These are phyloP conservation scores for Apiospora pterosperma DNA, from an alignment of 2,329 filamentous ascomycete genomes.

Conservation along the genomic window DNA sequence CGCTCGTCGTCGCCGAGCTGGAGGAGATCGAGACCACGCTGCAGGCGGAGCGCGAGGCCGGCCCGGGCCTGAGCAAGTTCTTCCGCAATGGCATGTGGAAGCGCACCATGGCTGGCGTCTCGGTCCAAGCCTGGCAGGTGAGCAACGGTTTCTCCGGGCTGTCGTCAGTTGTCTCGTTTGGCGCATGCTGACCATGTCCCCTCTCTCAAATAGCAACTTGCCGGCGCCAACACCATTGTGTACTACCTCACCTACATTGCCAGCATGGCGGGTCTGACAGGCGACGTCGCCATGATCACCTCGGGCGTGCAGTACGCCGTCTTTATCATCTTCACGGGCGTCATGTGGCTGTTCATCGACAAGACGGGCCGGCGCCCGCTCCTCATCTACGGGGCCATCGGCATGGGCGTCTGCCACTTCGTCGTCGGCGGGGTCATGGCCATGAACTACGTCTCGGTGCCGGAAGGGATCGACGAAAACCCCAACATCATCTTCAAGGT, in stretches of 20 bases:
- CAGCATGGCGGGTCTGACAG: conserved; percentile 52
- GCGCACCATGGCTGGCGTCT: conserved; percentile 51
- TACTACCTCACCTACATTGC: conserved; percentile 62
- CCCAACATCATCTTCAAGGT: conserved; percentile 53
- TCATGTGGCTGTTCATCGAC: conserved; percentile 51
- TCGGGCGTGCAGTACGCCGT: conserved; percentile 55
- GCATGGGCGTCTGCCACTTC: conserved; percentile 62
- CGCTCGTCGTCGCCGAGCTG: conserved; percentile 55
- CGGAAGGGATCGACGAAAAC: conserved; percentile 43
- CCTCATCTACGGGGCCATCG: conserved; percentile 61
- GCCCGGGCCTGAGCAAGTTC: conserved; percentile 34
- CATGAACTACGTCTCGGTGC: conserved; percentile 37
- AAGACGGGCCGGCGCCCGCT: conserved; percentile 59
- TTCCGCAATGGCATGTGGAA: conserved; percentile 53
- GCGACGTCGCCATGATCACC: conserved; percentile 50
- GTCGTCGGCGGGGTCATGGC: conserved; percentile 52
- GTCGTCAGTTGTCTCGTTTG: background rate
- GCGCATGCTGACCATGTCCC: background rate
- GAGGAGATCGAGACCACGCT: conserved; percentile 46
- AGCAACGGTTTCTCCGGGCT: conserved; percentile 12
- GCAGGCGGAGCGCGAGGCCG: conserved; percentile 31
- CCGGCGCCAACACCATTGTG: conserved; percentile 50
- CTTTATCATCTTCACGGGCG: conserved; percentile 43
- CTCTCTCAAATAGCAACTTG: conserved; percentile 39
- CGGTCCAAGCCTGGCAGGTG: conserved; percentile 54